A percentile compares a stretch with the other conserved stretches of the same genome.
phyloP scores from a whole-genome alignment of 352 stramenopile species.

The Globisporangium polare region DNA sequence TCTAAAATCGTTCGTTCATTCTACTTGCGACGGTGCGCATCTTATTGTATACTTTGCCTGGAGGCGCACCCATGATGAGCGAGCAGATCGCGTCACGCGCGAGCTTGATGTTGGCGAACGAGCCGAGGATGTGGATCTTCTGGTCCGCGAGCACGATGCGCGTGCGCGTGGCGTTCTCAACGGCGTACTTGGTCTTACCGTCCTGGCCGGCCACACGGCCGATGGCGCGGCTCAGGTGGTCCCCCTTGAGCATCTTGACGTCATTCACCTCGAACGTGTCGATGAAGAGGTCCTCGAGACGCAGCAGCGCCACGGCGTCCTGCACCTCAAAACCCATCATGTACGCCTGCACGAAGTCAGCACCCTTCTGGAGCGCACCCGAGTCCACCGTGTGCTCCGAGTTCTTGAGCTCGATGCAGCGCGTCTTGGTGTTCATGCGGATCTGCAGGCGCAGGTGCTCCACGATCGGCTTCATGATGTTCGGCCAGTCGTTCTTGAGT shows the following conservation, averaged over 20 bases:
- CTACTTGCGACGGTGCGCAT: slow-evolving; percentile 98
- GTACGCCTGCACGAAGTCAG: slow-evolving; percentile 98
- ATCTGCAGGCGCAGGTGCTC: slow-evolving; percentile 98
- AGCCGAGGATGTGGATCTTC: slow-evolving; percentile 98
- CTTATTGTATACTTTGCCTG: slow-evolving; percentile 99
- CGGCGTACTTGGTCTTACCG: slow-evolving; percentile 99
- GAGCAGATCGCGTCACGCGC: slow-evolving; percentile 90
- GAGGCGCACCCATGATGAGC: slow-evolving; percentile 95
- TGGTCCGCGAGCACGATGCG: slow-evolving; percentile 98
- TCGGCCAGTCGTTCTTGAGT: slow-evolving; percentile 98
- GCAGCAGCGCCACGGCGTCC: slow-evolving; percentile 96
- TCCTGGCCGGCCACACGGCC: slow-evolving; percentile 98
- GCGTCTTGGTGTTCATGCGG: slow-evolving; percentile 98
- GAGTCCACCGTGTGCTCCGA: slow-evolving; percentile 93
- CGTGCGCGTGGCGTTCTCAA: slow-evolving; percentile 99
- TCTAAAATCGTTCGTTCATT: slow-evolving; percentile 97
- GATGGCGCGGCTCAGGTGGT: slow-evolving; percentile 98
- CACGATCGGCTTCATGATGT: slow-evolving; percentile 98
- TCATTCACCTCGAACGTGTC: slow-evolving; percentile 99
- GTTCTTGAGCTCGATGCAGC: slow-evolving; percentile 97
- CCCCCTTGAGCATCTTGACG: slow-evolving; percentile 96
- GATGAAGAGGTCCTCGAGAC: slow-evolving; percentile 98
- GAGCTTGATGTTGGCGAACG: slow-evolving; percentile 98
- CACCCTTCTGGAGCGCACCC: slow-evolving; percentile 95
- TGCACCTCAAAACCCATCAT: slow-evolving; percentile 99